Conservation (phyloP, 2,329 filamentous ascomycete species). For the Neocatenulostroma microsporum region DNA sequence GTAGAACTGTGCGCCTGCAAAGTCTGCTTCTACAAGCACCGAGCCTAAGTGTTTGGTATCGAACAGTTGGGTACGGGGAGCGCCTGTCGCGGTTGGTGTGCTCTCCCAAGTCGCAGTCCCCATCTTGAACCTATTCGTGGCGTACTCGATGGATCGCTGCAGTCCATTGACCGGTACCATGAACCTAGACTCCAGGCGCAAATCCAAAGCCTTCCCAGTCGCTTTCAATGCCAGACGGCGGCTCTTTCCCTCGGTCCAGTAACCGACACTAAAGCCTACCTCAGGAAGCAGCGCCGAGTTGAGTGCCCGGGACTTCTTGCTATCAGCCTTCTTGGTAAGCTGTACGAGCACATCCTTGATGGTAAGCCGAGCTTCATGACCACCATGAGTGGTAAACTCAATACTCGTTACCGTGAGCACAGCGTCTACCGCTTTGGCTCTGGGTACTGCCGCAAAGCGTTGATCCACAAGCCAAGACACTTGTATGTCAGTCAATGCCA, state of each 20-base stretch:
- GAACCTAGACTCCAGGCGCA: conserved; percentile 81
- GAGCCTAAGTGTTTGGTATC: conserved; percentile 64
- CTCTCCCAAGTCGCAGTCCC: conserved; percentile 51
- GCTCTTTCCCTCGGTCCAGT: conserved; percentile 50
- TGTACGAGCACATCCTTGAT: conserved; percentile 88
- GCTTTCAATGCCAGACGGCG: conserved; percentile 90
- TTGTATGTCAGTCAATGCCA: conserved; percentile 73
- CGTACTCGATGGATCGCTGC: conserved; percentile 70
- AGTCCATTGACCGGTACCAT: conserved; percentile 78
- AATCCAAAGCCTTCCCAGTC: conserved; percentile 83
- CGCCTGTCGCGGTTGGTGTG: conserved; percentile 40
- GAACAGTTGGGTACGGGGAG: conserved; percentile 35
- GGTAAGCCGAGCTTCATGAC: conserved; percentile 74
- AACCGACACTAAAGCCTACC: conserved; percentile 87
- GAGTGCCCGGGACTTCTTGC: conserved; percentile 61
- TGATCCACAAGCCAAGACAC: conserved; percentile 71
- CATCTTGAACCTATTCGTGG: conserved; percentile 64
- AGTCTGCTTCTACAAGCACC: conserved; percentile 85
- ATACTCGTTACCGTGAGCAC: conserved; percentile 76
- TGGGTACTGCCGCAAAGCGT: conserved; percentile 39
- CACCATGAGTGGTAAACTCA: conserved; percentile 73
- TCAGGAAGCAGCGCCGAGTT: conserved; percentile 91
- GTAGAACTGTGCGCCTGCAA: conserved; percentile 84
- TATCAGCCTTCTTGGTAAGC: conserved; percentile 64
- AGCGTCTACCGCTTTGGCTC: conserved; percentile 54